Percentiles rank a stretch among this genome's conserved stretches.
phyloP scores from a whole-genome alignment of 495 filamentous ascomycete species.

The Paragyromitra xinjiangensis region DNA sequence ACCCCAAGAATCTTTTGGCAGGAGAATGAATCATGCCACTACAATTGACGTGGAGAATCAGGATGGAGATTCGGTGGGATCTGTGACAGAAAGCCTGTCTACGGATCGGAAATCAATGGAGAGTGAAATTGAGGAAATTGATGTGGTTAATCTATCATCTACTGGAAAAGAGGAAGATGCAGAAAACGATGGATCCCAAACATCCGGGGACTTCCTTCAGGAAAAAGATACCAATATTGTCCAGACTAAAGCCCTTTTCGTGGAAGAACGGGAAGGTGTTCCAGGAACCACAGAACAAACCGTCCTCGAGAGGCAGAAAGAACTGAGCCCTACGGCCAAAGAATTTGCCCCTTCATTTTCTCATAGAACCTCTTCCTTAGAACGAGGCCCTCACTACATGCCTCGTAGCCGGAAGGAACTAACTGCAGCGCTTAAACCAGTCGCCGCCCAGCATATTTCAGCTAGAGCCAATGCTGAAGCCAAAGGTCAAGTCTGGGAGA shows the following conservation, averaged over 20 bases:
- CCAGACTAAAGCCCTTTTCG: background rate
- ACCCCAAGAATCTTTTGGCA: conserved; percentile 4
- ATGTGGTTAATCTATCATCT: background rate
- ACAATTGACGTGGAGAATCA: background rate
- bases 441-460: background rate
- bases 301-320: background rate
- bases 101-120: background rate
- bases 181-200: background rate
- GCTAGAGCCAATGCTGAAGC: conserved; percentile 44
- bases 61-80: background rate
- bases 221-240: background rate
- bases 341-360: conserved; percentile 9
- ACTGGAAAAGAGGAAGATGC: background rate
- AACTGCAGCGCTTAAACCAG: background rate
- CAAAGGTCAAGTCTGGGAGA: conserved; percentile 32
- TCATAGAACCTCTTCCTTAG: background rate
- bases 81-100: background rate
- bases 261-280: background rate
- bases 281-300: background rate
- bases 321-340: conserved; percentile 18
- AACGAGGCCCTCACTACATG: background rate
- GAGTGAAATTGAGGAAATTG: background rate
- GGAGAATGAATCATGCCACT: background rate
- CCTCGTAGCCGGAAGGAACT: background rate
- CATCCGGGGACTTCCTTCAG: background rate